phyloP scores from a whole-genome alignment of 768 basidiomycete species.

The Piloderma croceum region DNA sequence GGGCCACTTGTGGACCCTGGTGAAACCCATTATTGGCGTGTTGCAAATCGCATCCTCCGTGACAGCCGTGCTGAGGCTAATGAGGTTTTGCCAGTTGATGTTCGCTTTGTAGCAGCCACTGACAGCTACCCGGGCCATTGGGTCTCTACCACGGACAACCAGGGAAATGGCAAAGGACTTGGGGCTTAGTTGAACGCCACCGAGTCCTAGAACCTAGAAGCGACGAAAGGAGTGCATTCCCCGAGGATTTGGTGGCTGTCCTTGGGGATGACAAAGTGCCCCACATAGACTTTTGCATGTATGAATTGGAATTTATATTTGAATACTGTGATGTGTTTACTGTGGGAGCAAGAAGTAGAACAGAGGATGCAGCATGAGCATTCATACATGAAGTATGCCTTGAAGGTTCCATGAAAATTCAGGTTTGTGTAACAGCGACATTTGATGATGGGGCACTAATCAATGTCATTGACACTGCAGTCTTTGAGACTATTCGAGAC shows the following conservation, averaged over 20 bases:
- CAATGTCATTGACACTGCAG: constrained; percentile 17
- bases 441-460: constrained; percentile 30
- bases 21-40: neutral
- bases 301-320: neutral
- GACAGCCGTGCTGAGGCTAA: neutral
- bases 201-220: neutral
- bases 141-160: neutral
- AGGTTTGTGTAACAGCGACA: constrained; percentile 2
- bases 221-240: neutral
- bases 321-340: neutral
- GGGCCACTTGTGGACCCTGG: neutral
- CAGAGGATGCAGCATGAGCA: neutral
- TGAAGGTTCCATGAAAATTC: neutral
- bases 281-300: neutral
- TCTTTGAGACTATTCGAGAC: constrained; percentile 5
- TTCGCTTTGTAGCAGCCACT: neutral
- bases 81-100: neutral
- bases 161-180: neutral
- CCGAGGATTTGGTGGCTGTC: neutral
- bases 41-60: neutral
- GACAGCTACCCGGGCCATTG: neutral
- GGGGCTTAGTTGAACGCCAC: neutral
- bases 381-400: neutral
- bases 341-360: neutral
- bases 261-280: too few species aligned